Base-by-base conservation (phyloP, 1,139 yeast genomes). In the Yamadazyma kanchanaburiensis region DNA sequence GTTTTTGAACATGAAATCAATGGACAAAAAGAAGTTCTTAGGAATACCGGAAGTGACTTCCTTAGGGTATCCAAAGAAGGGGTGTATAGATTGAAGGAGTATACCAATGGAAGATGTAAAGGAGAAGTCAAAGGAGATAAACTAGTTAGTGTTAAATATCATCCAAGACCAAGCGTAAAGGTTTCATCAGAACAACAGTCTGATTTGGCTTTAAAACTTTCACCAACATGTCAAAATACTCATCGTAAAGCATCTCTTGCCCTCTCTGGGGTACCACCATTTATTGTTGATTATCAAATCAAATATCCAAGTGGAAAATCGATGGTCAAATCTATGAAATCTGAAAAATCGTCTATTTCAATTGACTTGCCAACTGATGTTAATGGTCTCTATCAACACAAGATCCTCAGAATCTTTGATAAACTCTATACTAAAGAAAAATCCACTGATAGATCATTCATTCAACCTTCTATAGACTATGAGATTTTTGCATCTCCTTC, bases 191-290 rank as follows among this genome's bases (percentile, higher is more conserved):
- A 51, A 37, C 9, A 18, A 7, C 20, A 18, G 20, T 8, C 20
- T 18, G 20, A 18, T 10, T 18, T 18, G 20, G 7, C 20, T 10
- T 11, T 6, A 5, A 26, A 21, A 12, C 12, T 21, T 9, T 26
- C 27, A 3, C 12, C 29, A 3, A 51, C 63, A 4, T 68, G 74
- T 35, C 66, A 60, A 33, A 49, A 52, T 16, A 48, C 62, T 27
- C 34, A 38, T 1, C 53, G 55, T 27, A 48, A 48, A 16, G 46
- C 58, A 7, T 45, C 45, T 2, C 36, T 68, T 23, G 32, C 44
- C 4, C 45, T 68, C 22, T 46, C 59, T 26, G 96, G 96, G 1
- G 60, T 73, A 4, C 69, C 83, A 0, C 96, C 97, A 18, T 88
- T 87, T 45, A 58, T 74, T 7, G 62, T 89, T 22, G 77, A 77